phyloP scores from a whole-genome alignment of 2,329 filamentous ascomycete species.

The Fusarium coicis region DNA sequence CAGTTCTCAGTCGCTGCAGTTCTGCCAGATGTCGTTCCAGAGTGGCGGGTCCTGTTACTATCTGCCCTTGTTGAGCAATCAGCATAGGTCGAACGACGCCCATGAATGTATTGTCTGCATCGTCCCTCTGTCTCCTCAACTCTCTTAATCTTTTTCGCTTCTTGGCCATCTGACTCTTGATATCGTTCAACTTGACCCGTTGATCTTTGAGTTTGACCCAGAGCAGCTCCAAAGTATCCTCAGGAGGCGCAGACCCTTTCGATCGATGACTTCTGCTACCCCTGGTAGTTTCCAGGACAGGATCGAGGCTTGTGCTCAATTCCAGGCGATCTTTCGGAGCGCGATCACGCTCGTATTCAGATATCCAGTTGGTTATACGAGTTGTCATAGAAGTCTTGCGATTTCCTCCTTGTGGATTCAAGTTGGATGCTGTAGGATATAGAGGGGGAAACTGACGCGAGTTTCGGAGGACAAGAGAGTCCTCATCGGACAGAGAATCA shows the following conservation, averaged over 20 bases:
- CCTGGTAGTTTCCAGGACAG: slow-evolving; percentile 14
- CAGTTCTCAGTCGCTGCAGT: slow-evolving; percentile 52
- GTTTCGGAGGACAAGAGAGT: slow-evolving; percentile 45
- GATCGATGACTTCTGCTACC: slow-evolving; percentile 20
- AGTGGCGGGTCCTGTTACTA: slow-evolving; percentile 33
- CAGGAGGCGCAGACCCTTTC: slow-evolving; percentile 36
- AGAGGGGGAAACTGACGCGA: slow-evolving; percentile 48
- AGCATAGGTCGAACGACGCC: slow-evolving; percentile 51
- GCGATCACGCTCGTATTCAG: slow-evolving; percentile 46
- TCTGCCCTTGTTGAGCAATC: slow-evolving; percentile 40
- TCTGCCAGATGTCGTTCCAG: slow-evolving; percentile 48
- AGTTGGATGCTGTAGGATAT: slow-evolving; percentile 43
- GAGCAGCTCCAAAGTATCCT: slow-evolving; percentile 49
- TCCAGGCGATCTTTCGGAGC: slow-evolving; percentile 34
- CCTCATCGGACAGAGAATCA: slow-evolving; percentile 43
- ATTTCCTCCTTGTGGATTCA: slow-evolving; percentile 33
- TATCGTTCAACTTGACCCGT: slow-evolving; percentile 43
- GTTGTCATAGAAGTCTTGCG: slow-evolving; percentile 46
- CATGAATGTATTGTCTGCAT: slow-evolving; percentile 56
- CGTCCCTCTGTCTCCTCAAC: slow-evolving; percentile 48
- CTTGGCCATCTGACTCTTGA: slow-evolving; percentile 48
- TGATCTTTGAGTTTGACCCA: slow-evolving; percentile 52
- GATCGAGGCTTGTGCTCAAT: slow-evolving; percentile 8
- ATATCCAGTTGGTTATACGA: slow-evolving; percentile 50
- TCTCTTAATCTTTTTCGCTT: slow-evolving; percentile 48